A percentile compares a stretch with the other conserved stretches of the same genome.
phyloP scores from a whole-genome alignment of 2,329 filamentous ascomycete genomes.

The Colletotrichum musae region DNA sequence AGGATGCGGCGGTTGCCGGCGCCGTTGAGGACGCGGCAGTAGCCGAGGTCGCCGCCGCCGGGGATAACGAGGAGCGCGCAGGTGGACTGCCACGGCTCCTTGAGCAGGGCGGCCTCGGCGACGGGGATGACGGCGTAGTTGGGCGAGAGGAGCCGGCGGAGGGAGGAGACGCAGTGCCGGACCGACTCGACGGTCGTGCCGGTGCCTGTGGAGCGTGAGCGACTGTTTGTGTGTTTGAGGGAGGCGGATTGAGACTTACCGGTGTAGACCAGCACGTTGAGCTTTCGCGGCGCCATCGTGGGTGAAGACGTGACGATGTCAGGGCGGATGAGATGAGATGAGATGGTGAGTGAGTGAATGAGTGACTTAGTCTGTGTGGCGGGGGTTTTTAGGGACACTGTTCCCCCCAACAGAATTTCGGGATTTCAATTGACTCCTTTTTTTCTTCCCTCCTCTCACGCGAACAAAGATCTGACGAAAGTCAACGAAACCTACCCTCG shows the following conservation, averaged over 20 bases:
- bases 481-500: not conserved
- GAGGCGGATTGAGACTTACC: slow-evolving; percentile 64
- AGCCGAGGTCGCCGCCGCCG: slow-evolving; percentile 93
- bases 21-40: slow-evolving; percentile 90
- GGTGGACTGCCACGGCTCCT: slow-evolving; percentile 90
- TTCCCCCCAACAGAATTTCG: slow-evolving; percentile 25
- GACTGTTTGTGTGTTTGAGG: slow-evolving; percentile 46
- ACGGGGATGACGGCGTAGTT: slow-evolving; percentile 95
- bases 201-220: slow-evolving; percentile 68
- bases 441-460: slow-evolving; percentile 6
- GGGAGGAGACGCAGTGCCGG: slow-evolving; percentile 87
- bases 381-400: slow-evolving; percentile 30
- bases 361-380: slow-evolving; percentile 21
- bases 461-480: not conserved
- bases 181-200: slow-evolving; percentile 92
- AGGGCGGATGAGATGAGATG: slow-evolving; percentile 21
- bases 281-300: slow-evolving; percentile 75
- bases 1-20: slow-evolving; percentile 87
- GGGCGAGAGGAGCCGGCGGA: slow-evolving; percentile 87
- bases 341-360: slow-evolving; percentile 12
- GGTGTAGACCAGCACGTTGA: slow-evolving; percentile 95
- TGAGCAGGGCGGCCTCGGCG: slow-evolving; percentile 82
- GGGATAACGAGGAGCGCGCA: slow-evolving; percentile 94
- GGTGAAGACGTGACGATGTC: slow-evolving; percentile 17
- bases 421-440: slow-evolving; percentile 17